Evolutionary conservation across 2,329 filamentous ascomycete species (phyloP).

Genomic region (Colletotrichum incanum): DNA sequence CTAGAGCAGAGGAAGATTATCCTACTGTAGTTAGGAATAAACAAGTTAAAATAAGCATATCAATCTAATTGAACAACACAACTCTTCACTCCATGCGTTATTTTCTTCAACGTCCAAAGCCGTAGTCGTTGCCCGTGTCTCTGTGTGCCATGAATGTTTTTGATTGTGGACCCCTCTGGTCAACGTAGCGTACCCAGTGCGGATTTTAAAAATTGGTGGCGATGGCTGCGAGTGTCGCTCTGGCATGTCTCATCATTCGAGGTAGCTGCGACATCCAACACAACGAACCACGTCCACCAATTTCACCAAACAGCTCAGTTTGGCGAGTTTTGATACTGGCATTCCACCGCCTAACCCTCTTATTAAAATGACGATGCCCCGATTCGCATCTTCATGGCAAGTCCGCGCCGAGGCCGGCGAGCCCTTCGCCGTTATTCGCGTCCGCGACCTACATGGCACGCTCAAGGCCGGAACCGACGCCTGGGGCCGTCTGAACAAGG

Average conservation of each 20-base stretch:
- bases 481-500: conserved; percentile 73
- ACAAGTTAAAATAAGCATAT: background rate
- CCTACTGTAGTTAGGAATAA: background rate
- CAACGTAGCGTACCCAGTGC: conserved; percentile 28
- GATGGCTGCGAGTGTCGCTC: background rate
- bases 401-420: conserved; percentile 59
- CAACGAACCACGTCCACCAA: background rate
- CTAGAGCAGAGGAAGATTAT: background rate
- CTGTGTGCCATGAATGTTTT: background rate
- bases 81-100: background rate
- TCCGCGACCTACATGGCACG: conserved; percentile 73
- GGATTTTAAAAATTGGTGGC: background rate
- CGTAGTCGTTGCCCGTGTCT: background rate
- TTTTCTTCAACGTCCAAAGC: background rate
- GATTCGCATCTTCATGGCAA: conserved; percentile 49
- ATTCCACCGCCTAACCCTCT: background rate
- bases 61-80: background rate
- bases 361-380: background rate
- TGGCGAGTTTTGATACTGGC: background rate
- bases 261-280: background rate
- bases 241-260: background rate
- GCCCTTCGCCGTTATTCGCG: conserved; percentile 68
- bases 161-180: background rate
- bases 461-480: conserved; percentile 75
- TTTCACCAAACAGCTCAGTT: too few relatives aligned